phyloP scores from a whole-genome alignment of 495 filamentous ascomycete genomes.

The Trichocladium uniseriatum region DNA sequence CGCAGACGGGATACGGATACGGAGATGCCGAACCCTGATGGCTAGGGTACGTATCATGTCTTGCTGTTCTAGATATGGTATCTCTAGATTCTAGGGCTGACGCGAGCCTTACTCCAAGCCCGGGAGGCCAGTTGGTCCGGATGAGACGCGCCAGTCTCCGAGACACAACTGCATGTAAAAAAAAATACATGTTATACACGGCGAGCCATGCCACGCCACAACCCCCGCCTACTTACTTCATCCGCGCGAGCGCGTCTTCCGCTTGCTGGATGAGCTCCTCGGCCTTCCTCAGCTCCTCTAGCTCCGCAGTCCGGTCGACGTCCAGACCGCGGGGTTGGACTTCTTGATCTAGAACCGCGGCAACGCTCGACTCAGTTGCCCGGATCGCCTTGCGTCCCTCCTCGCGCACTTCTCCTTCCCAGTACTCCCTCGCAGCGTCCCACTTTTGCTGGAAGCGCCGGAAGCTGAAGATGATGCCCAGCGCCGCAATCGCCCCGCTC shows the following conservation, averaged over 20 bases:
- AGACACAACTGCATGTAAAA: constrained; percentile 22
- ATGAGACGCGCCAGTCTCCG: constrained; percentile 2
- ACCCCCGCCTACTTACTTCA: constrained; percentile 16
- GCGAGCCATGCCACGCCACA: neutral
- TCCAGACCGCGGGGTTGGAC: constrained; percentile 13
- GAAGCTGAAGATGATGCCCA: constrained; percentile 66
- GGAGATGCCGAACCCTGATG: neutral
- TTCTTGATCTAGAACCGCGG: constrained; percentile 44
- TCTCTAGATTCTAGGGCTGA: constrained; percentile 5
- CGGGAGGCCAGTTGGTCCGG: neutral
- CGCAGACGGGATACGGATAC: neutral
- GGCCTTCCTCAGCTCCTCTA: constrained; percentile 41
- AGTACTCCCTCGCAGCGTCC: constrained; percentile 59
- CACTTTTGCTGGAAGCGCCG: constrained; percentile 69
- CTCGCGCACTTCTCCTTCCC: constrained; percentile 70
- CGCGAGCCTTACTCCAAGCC: constrained; percentile 1
- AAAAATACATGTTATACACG: constrained; percentile 14
- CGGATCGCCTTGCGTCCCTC: constrained; percentile 66
- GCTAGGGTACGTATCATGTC: constrained; percentile 8
- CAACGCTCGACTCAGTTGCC: constrained; percentile 56
- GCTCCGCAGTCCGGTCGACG: constrained; percentile 26
- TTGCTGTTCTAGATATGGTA: constrained; percentile 4
- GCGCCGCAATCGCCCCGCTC: constrained; percentile 66
- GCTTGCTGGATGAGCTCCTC: constrained; percentile 45
- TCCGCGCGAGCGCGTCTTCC: constrained; percentile 22